Base-by-base conservation (phyloP, 257 asterid species). In the Striga asiatica region DNA sequence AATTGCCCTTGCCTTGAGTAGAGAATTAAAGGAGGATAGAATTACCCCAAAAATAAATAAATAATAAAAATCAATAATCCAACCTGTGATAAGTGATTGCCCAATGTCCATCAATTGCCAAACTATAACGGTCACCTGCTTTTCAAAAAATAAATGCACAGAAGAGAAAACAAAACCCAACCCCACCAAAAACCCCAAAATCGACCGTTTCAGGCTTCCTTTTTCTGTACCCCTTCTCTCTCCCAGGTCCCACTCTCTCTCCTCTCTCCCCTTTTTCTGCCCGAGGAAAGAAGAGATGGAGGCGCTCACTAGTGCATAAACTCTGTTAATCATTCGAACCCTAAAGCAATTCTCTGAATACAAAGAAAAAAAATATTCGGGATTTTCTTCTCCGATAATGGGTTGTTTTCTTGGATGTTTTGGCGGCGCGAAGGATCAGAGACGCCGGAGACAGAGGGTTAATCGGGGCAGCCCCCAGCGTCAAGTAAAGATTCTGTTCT, bases 321-420 rank as follows among this genome's bases (percentile, higher is more conserved):
- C 53, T 48, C 42, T 59, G 29, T 64, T 58, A 6, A n/a, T 68
- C 61, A 5, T 53, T 49, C 68, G 60, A 41, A 67, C 49, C 29
- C 22, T 17, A 17, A 17, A 16, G 4, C 22, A 50, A 23, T 28
- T 35, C 45, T 53, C 65, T 64, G 39, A 59, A 65, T 23, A 47
- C 57, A 20, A 64, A 22, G 32, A 6, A 50, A 13, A 50, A 35
- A 9, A 46, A 13, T 11, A 41, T 39, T 49, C 7, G 28, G 13
- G 25, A 34, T 50, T 67, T 32, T 31, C 25, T 7, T 11, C 61
- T 21, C 51, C 27, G 6, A 19, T 25, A 67, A 89, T 92, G 99
- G 94, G 94, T 25, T 88, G 97, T 64, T 82, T 92, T 65, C 81
- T 77, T 43, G 94, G 93, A 3, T 92, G 99, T 64, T 92, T 92